Percentiles rank a stretch among this genome's conserved stretches.
phyloP scores from a whole-genome alignment of 768 basidiomycete species.

The Leccinum imitatum region DNA sequence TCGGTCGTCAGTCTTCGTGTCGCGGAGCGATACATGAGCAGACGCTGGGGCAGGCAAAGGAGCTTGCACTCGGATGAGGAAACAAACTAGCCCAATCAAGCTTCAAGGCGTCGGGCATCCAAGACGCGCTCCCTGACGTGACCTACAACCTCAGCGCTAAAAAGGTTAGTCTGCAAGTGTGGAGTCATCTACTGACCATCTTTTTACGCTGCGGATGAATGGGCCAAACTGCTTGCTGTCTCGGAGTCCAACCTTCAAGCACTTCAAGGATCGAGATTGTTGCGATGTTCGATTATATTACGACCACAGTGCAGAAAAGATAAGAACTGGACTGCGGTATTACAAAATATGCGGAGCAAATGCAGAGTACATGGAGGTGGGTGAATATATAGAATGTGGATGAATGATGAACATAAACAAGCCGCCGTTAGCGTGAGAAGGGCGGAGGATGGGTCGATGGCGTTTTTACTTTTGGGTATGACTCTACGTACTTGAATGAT shows the following conservation, averaged over 20 bases:
- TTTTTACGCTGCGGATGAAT: slow-evolving; percentile 2
- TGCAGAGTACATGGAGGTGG: not conserved
- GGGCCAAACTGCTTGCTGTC: not conserved
- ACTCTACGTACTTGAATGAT: slow-evolving; percentile 24
- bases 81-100: not conserved
- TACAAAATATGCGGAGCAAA: slow-evolving; percentile 12
- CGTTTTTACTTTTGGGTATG: slow-evolving; percentile 10
- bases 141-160: too few species aligned
- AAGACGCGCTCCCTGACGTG: too few species aligned
- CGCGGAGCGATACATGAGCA: not conserved
- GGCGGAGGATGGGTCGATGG: not conserved
- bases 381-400: slow-evolving; percentile 14
- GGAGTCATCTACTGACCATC: slow-evolving; percentile 8
- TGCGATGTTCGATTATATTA: slow-evolving; percentile 7
- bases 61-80: not conserved
- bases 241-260: not conserved
- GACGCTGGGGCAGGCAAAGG: not conserved
- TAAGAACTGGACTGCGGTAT: not conserved
- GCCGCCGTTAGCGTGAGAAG: slow-evolving; percentile 6
- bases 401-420: slow-evolving; percentile 1
- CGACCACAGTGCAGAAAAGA: not conserved
- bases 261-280: not conserved
- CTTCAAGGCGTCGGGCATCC: not conserved
- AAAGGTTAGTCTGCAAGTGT: not conserved
- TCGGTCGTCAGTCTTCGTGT: slow-evolving; percentile 1